phyloP scores from a whole-genome alignment of 2,329 filamentous ascomycete genomes.

The Cordyceps cateniannulata region DNA sequence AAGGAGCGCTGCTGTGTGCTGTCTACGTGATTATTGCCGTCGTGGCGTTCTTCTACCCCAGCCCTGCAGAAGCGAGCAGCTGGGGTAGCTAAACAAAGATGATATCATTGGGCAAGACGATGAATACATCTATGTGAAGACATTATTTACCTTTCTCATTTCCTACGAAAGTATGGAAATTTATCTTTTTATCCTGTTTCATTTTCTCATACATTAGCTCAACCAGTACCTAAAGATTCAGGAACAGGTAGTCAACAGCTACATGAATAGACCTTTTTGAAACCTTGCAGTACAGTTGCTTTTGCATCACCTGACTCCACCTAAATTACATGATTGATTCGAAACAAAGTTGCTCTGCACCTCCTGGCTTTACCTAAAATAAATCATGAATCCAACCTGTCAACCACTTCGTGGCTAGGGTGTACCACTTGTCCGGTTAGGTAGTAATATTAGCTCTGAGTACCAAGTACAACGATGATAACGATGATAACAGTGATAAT shows the following conservation, averaged over 20 bases:
- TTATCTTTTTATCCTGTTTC: not conserved
- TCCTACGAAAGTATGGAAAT: not conserved
- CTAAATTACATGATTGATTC: too few species aligned
- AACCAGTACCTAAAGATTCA: not conserved
- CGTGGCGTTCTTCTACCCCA: constrained; percentile 61
- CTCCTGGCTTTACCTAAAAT: too few species aligned
- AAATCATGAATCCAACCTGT: too few species aligned
- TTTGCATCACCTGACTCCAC: too few species aligned
- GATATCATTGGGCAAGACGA: not conserved
- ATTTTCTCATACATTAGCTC: not conserved
- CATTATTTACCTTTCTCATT: not conserved
- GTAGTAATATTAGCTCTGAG: too few species aligned
- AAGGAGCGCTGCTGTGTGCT: constrained; percentile 63
- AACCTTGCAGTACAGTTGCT: too few species aligned
- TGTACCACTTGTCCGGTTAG: too few species aligned
- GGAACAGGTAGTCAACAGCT: not conserved
- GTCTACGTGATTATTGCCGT: constrained; percentile 63
- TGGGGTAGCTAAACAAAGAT: constrained; percentile 21
- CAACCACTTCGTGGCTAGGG: too few species aligned
- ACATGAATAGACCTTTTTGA: not conserved
- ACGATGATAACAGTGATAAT: too few species aligned
- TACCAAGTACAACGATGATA: too few species aligned
- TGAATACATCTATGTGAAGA: not conserved
- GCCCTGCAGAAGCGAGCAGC: constrained; percentile 38
- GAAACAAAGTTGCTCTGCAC: too few species aligned